Evolutionary conservation across 2,329 filamentous ascomycete genomes (phyloP).

Genomic region (Diplodia sapinea): DNA sequence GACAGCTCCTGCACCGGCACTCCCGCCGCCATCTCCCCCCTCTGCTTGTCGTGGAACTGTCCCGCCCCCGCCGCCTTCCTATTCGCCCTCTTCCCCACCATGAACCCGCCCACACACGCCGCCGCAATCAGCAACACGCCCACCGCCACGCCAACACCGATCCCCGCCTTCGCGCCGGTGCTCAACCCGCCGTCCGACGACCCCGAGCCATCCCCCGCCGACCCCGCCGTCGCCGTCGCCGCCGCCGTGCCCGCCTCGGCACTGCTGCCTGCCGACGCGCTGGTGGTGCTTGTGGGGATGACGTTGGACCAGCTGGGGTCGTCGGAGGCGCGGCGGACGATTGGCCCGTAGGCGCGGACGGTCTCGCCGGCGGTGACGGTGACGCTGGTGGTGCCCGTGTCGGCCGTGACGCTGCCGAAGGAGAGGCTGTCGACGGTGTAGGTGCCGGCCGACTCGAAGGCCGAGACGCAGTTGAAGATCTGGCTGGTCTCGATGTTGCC

Average conservation of each 20-base stretch:
- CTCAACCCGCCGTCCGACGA: not conserved
- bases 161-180: slow-evolving; percentile 2
- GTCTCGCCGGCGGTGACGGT: slow-evolving; percentile 3
- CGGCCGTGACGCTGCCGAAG: not conserved
- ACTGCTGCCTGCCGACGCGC: not conserved
- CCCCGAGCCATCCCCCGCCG: too few relatives aligned
- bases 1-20: not conserved
- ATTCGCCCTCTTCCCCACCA: not conserved
- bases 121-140: not conserved
- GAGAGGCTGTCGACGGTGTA: not conserved
- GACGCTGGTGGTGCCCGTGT: not conserved
- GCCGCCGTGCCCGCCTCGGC: not conserved
- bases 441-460: not conserved
- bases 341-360: slow-evolving; percentile 15
- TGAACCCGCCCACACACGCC: not conserved
- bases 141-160: not conserved
- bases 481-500: not conserved
- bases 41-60: not conserved
- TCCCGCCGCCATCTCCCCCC: not conserved
- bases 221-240: not conserved
- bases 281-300: not conserved
- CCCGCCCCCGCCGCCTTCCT: not conserved
- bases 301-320: not conserved
- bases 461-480: slow-evolving; percentile 4
- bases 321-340: slow-evolving; percentile 2